Evolutionary conservation across 495 filamentous ascomycete species (phyloP).

Genomic region (Melanomma pulvis-pyrius): DNA sequence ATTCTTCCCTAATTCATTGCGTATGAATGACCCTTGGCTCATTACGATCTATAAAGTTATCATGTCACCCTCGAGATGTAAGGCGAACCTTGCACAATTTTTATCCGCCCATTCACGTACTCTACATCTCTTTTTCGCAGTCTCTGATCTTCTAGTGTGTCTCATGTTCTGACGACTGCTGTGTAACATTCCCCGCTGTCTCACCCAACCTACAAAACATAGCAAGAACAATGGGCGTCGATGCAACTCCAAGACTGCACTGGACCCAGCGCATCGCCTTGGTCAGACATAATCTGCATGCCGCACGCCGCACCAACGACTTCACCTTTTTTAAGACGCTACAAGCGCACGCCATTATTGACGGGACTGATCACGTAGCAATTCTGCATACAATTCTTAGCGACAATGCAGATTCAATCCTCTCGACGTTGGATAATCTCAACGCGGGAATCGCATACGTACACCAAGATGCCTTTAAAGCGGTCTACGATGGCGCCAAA

Average conservation of each 20-base stretch:
- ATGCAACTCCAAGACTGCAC: constrained; percentile 39
- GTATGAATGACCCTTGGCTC: background rate
- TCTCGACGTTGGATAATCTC: constrained; percentile 45
- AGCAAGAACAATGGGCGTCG: constrained; percentile 15
- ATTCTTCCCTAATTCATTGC: background rate
- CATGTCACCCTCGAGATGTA: background rate
- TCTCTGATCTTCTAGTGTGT: background rate
- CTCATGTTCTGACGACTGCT: background rate
- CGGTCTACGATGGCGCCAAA: constrained; percentile 44
- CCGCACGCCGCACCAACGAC: constrained; percentile 43
- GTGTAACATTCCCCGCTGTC: background rate
- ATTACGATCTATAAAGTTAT: background rate
- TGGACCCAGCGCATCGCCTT: constrained; percentile 46
- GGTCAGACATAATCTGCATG: constrained; percentile 45
- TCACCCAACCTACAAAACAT: background rate
- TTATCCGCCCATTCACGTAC: background rate
- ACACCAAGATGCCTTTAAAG: constrained; percentile 48
- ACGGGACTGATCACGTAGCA: constrained; percentile 45
- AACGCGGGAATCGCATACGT: constrained; percentile 46
- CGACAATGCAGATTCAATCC: constrained; percentile 42
- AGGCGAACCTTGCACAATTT: background rate
- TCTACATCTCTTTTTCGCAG: background rate
- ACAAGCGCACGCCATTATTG: constrained; percentile 41
- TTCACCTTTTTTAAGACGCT: constrained; percentile 48
- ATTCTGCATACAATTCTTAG: constrained; percentile 38